These are phyloP conservation scores for Epipyxis sp. DNA, from an alignment of 108 stramenopile species.

Conservation along the genomic window DNA sequence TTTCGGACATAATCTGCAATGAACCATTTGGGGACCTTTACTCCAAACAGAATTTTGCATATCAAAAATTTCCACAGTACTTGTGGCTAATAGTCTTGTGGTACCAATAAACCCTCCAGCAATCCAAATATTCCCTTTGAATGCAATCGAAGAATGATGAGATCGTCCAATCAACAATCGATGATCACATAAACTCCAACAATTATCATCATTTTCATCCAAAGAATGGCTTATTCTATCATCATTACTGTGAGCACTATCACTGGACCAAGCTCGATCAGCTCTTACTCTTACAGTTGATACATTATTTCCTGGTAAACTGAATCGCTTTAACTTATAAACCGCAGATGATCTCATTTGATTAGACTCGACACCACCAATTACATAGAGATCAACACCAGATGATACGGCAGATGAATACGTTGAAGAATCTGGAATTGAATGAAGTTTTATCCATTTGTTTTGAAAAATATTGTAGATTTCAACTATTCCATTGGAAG, in stretches of 20 bases:
- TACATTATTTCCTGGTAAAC: too few relatives aligned
- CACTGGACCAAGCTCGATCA: too few relatives aligned
- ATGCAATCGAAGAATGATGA: not conserved
- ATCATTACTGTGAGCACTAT: too few relatives aligned
- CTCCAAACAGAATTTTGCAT: not conserved
- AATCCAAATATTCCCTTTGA: not conserved
- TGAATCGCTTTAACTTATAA: not conserved
- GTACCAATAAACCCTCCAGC: constrained; percentile 1
- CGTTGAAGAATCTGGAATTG: not conserved
- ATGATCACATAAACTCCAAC: too few relatives aligned
- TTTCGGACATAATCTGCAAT: not conserved
- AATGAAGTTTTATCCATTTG: not conserved
- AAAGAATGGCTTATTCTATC: not conserved
- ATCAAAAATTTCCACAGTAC: not conserved
- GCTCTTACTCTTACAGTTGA: too few relatives aligned
- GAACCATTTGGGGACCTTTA: not conserved
- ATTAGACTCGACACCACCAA: not conserved
- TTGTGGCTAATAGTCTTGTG: not conserved
- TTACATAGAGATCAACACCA: not conserved
- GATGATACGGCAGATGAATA: not conserved
- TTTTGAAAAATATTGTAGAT: not conserved
- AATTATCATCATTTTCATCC: not conserved
- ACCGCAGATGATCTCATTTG: not conserved
- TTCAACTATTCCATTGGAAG: not conserved
- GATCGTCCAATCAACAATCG: too few relatives aligned